These are phyloP conservation scores for Septoria linicola DNA, from an alignment of 2,329 filamentous ascomycete species.

Conservation along the genomic window DNA sequence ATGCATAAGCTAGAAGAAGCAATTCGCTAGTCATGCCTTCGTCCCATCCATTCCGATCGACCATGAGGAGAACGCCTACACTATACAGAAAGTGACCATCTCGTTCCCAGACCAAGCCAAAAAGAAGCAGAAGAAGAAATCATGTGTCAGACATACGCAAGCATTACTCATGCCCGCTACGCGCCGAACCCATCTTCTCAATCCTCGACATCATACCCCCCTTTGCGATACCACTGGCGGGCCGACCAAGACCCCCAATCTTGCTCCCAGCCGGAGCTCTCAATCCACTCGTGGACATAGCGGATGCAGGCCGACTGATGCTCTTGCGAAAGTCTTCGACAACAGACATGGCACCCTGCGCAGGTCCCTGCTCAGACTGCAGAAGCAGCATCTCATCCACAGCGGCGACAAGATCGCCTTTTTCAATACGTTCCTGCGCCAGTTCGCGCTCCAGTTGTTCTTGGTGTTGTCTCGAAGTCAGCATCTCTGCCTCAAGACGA, in stretches of 20 bases:
- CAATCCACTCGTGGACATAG: slow-evolving; percentile 43
- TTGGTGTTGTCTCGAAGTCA: slow-evolving; percentile 65
- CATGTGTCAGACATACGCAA: background rate
- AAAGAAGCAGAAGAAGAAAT: background rate
- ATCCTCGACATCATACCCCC: slow-evolving; percentile 20
- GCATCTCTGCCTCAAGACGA: slow-evolving; percentile 70
- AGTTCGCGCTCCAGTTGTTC: slow-evolving; percentile 70
- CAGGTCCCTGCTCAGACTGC: slow-evolving; percentile 47
- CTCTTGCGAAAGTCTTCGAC: slow-evolving; percentile 56
- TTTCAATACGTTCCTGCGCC: slow-evolving; percentile 74
- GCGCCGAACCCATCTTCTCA: slow-evolving; percentile 20
- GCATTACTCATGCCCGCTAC: slow-evolving; percentile 3
- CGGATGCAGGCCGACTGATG: slow-evolving; percentile 53
- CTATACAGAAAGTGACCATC: background rate
- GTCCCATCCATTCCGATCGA: background rate
- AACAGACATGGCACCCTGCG: slow-evolving; percentile 41
- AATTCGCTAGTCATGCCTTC: slow-evolving; percentile 9
- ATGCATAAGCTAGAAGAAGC: background rate
- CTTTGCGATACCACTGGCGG: slow-evolving; percentile 11
- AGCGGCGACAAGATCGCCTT: slow-evolving; percentile 76
- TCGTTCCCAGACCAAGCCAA: background rate
- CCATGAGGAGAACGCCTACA: slow-evolving; percentile 2
- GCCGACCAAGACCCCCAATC: slow-evolving; percentile 36
- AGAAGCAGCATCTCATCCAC: slow-evolving; percentile 83
- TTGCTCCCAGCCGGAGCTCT: slow-evolving; percentile 58